Conservation (phyloP, 257 asterid genomes). For the Gentiana dahurica region DNA sequence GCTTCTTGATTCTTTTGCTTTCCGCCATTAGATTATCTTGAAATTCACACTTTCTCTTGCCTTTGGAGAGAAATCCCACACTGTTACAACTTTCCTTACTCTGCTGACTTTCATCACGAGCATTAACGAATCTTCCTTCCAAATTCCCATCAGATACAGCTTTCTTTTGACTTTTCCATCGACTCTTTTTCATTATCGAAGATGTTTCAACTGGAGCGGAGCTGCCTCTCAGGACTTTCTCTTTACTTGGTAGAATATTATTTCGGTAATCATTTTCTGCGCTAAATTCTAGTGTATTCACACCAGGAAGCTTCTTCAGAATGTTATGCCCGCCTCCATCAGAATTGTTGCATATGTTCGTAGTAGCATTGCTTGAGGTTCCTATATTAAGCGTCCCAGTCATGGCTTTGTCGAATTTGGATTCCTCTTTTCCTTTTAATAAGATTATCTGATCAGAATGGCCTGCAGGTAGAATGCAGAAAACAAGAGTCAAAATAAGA, state of each 20-base stretch:
- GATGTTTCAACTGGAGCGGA: slow-evolving; percentile 22
- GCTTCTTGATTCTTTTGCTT: slow-evolving; percentile 42
- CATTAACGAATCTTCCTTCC: slow-evolving; percentile 12
- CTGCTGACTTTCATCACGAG: slow-evolving; percentile 26
- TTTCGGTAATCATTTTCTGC: slow-evolving; percentile 33
- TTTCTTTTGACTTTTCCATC: slow-evolving; percentile 41
- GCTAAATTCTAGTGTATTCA: slow-evolving; percentile 23
- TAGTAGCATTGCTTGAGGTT: slow-evolving; percentile 5
- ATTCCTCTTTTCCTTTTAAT: slow-evolving; percentile 6
- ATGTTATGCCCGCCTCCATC: slow-evolving; percentile 12
- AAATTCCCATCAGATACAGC: slow-evolving; percentile 30
- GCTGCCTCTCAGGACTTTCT: slow-evolving; percentile 12
- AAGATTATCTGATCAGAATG: slow-evolving; percentile 8
- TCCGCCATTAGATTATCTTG: slow-evolving; percentile 17
- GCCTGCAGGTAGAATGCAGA: slow-evolving; percentile 20
- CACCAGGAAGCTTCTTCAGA: slow-evolving; percentile 7
- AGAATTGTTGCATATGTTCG: not conserved
- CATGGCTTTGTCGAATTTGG: slow-evolving; percentile 10
- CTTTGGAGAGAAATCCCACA: slow-evolving; percentile 26
- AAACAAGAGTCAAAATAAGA: not conserved
- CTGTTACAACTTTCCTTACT: slow-evolving; percentile 71
- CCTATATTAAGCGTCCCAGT: slow-evolving; percentile 12
- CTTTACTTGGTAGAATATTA: slow-evolving; percentile 8
- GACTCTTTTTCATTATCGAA: slow-evolving; percentile 13
- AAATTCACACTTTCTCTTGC: slow-evolving; percentile 21